These are phyloP conservation scores for Ophiostoma pallidulum DNA, from an alignment of 2,329 filamentous ascomycete genomes.

Conservation along the genomic window DNA sequence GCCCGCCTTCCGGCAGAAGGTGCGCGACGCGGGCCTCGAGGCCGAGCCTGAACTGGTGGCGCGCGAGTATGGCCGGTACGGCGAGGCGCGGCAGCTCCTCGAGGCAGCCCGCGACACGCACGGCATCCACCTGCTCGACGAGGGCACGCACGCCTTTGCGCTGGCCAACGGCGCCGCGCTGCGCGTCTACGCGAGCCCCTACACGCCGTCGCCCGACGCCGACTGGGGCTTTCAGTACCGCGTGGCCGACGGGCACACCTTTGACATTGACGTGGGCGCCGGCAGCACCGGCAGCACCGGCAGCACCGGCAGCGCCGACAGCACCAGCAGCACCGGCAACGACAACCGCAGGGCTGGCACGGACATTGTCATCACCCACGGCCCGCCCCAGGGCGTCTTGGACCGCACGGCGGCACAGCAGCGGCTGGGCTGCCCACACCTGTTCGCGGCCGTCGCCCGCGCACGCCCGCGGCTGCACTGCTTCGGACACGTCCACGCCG, in stretches of 20 bases:
- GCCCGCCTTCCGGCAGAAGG: slow-evolving; percentile 23
- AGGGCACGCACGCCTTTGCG: slow-evolving; percentile 38
- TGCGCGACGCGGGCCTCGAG: slow-evolving; percentile 1
- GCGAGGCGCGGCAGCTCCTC: slow-evolving; percentile 31
- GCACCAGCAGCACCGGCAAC: too few species aligned
- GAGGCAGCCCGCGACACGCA: slow-evolving; percentile 22
- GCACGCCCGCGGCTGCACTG: slow-evolving; percentile 41
- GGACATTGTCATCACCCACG: slow-evolving; percentile 46
- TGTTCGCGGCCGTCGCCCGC: slow-evolving; percentile 36
- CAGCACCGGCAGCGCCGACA: too few species aligned
- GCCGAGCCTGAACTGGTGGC: slow-evolving; percentile 17
- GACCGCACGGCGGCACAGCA: slow-evolving; percentile 30
- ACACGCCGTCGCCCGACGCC: slow-evolving; percentile 34
- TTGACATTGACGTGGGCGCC: slow-evolving; percentile 24
- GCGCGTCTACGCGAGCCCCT: slow-evolving; percentile 43
- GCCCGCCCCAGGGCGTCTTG: slow-evolving; percentile 42
- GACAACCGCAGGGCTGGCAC: too few species aligned
- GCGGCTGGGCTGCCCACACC: slow-evolving; percentile 32
- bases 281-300: too few species aligned
- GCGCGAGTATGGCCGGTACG: slow-evolving; percentile 30
- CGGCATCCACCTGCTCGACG: slow-evolving; percentile 39
- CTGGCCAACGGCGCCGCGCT: slow-evolving; percentile 41
- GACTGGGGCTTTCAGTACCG: slow-evolving; percentile 43
- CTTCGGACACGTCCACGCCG: slow-evolving; percentile 52
- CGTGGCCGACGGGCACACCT: slow-evolving; percentile 28